A percentile compares a stretch with the other conserved stretches of the same genome.
Conservation (phyloP, 495 filamentous ascomycete genomes). For the Schizothecium vesticola region DNA sequence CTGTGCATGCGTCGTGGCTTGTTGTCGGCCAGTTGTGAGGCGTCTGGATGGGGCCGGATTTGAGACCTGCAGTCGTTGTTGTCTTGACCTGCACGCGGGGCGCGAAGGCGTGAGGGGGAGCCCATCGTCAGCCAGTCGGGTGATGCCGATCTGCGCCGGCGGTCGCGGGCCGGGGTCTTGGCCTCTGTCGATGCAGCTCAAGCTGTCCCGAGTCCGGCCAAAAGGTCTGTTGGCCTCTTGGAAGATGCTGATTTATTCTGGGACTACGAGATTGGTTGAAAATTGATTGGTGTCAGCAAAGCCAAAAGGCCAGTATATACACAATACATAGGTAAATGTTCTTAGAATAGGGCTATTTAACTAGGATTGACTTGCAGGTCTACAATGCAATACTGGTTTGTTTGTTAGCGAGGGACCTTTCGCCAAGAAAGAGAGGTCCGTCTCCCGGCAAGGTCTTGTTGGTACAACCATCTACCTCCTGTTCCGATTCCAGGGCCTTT, state of each 20-base stretch:
- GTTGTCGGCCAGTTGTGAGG: background rate
- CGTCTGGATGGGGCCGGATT: background rate
- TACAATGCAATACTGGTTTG: too few species aligned
- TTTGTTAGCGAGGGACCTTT: too few species aligned
- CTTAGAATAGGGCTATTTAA: too few species aligned
- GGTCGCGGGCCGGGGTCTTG: slow-evolving; percentile 1
- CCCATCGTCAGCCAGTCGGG: slow-evolving; percentile 3
- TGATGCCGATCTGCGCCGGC: background rate
- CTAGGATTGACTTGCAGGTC: too few species aligned
- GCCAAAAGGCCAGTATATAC: too few species aligned
- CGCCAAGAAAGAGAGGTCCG: too few species aligned
- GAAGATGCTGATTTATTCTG: background rate
- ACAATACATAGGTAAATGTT: too few species aligned
- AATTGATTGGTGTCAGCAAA: too few species aligned
- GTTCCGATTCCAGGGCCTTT: too few species aligned
- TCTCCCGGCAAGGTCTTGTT: too few species aligned
- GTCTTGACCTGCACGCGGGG: background rate
- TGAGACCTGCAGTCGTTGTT: background rate
- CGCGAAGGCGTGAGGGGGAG: background rate
- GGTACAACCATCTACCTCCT: too few species aligned
- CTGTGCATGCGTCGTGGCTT: slow-evolving; percentile 5
- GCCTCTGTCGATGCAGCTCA: background rate
- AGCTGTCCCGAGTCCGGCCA: background rate
- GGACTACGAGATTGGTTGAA: background rate
- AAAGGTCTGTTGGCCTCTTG: background rate